A percentile compares a stretch with the other conserved stretches of the same genome.
These are phyloP conservation scores for Pseudopithomyces maydicus DNA, from an alignment of 2,329 filamentous ascomycete species.

Conservation along the genomic window DNA sequence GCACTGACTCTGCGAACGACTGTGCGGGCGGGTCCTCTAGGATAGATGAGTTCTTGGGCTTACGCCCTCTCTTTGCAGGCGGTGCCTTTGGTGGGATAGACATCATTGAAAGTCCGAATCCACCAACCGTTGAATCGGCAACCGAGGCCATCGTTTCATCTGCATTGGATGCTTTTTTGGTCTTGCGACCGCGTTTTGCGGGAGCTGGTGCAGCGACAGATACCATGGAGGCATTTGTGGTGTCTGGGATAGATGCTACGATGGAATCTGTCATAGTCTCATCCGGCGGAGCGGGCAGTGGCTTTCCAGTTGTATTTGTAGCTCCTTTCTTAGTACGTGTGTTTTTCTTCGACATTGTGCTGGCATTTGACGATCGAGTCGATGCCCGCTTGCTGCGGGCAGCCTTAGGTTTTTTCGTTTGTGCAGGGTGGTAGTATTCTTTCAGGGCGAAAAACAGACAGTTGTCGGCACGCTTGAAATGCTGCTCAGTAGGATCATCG, in stretches of 20 bases:
- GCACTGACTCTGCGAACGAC: constrained; percentile 1
- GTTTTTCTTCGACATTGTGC: constrained; percentile 19
- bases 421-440: constrained; percentile 56
- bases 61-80: constrained; percentile 7
- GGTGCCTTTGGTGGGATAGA: constrained; percentile 5
- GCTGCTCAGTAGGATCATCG: constrained; percentile 91
- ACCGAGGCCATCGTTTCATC: constrained; percentile 8
- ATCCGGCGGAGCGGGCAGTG: constrained; percentile 11
- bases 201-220: not conserved
- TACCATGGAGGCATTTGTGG: not conserved
- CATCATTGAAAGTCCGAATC: not conserved
- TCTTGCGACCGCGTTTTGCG: not conserved
- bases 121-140: constrained; percentile 4
- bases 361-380: constrained; percentile 25
- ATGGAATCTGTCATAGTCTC: constrained; percentile 6
- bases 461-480: constrained; percentile 75
- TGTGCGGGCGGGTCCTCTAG: constrained; percentile 1
- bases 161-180: not conserved
- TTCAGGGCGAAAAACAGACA: constrained; percentile 81
- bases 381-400: constrained; percentile 38
- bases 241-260: constrained; percentile 1
- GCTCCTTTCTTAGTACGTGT: constrained; percentile 13
- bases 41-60: constrained; percentile 2
- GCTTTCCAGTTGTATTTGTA: constrained; percentile 6
- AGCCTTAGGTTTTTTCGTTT: constrained; percentile 16